Conservation (phyloP, 1,139 yeast genomes). For the Lodderomyces margitis region DNA sequence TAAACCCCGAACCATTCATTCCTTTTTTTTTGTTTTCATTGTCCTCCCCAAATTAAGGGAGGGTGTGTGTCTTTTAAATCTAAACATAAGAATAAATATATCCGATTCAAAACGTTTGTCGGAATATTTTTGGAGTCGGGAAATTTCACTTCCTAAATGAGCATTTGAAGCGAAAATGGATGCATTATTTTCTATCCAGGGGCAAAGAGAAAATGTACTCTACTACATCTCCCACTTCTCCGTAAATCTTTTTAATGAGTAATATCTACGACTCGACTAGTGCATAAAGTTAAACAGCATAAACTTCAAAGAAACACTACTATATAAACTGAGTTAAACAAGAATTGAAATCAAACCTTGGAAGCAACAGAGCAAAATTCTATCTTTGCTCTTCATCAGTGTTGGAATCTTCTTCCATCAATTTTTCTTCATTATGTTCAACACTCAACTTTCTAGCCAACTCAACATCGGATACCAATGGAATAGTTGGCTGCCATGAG, state of each 20-base stretch:
- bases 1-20: background rate
- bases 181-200: no score
- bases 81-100: no score
- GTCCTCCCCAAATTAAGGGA: no score
- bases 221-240: no score
- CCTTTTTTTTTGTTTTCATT: background rate
- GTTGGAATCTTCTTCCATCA: conserved; percentile 19
- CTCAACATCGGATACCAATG: conserved; percentile 42
- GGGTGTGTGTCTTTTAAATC: no score
- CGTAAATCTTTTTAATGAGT: no score
- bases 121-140: background rate
- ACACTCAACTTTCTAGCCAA: conserved; percentile 37
- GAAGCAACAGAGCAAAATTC: background rate
- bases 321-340: conserved; percentile 1
- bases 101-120: conserved; percentile 1
- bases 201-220: background rate
- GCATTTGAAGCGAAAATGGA: no score
- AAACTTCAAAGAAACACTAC: background rate
- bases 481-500: conserved; percentile 39
- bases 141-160: no score
- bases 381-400: conserved; percentile 13
- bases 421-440: conserved; percentile 30
- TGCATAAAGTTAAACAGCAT: no score
- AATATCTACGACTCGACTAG: no score
- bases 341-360: background rate